Conservation (phyloP, 768 basidiomycete species). For the Crassisporium funariophilum region DNA sequence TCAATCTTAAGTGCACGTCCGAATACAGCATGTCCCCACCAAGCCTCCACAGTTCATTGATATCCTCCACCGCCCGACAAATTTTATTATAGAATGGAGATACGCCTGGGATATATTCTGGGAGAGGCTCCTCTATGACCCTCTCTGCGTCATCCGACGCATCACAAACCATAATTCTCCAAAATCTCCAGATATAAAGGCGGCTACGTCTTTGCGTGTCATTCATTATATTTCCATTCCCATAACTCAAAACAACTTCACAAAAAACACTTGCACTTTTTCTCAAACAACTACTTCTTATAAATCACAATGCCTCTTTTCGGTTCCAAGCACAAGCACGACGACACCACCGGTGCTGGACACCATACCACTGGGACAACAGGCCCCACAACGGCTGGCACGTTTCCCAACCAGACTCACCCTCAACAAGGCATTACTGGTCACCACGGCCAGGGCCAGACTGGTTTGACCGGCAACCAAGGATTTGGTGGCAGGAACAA, state of each 20-base stretch:
- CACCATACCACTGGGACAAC: slow-evolving; percentile 2
- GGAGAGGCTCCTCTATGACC: slow-evolving; percentile 7
- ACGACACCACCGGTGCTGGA: slow-evolving; percentile 2
- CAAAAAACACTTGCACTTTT: too few species aligned
- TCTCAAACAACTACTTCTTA: not conserved
- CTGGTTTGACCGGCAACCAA: slow-evolving; percentile 6
- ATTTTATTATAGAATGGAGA: too few species aligned
- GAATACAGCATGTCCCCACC: too few species aligned
- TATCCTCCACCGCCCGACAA: too few species aligned
- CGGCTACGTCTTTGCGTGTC: too few species aligned
- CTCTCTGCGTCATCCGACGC: slow-evolving; percentile 11
- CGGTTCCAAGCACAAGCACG: slow-evolving; percentile 26
- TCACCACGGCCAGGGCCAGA: slow-evolving; percentile 3
- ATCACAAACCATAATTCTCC: too few species aligned
- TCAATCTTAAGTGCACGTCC: too few species aligned
- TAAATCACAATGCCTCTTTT: slow-evolving; percentile 32
- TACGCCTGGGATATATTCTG: too few species aligned
- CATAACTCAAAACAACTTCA: too few species aligned
- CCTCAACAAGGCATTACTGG: slow-evolving; percentile 10
- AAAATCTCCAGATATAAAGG: too few species aligned
- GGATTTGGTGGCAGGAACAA: not conserved
- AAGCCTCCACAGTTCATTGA: too few species aligned
- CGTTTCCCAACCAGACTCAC: slow-evolving; percentile 3
- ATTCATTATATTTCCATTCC: too few species aligned
- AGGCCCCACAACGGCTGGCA: not conserved